Conservation (phyloP, 1,284 basidiomycete genomes). For the Cutaneotrichosporon cyanovorans region DNA sequence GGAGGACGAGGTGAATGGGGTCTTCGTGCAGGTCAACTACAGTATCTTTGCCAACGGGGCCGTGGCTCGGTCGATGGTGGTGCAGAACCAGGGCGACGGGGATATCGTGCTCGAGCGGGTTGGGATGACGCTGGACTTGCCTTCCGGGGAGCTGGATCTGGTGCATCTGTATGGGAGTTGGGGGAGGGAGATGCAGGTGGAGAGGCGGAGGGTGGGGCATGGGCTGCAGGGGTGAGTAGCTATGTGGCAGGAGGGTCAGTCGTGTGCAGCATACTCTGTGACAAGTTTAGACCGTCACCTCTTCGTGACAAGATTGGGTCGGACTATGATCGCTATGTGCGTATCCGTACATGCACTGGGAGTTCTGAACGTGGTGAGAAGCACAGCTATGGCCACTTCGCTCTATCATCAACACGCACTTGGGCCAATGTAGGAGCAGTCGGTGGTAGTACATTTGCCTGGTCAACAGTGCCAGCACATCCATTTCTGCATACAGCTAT, state of each 20-base stretch:
- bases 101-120: slow-evolving; percentile 17
- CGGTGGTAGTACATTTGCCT: too few relatives aligned
- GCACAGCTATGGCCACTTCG: too few relatives aligned
- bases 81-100: slow-evolving; percentile 14
- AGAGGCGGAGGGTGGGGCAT: slow-evolving; percentile 14
- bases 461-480: too few relatives aligned
- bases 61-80: slow-evolving; percentile 11
- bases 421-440: too few relatives aligned
- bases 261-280: too few relatives aligned
- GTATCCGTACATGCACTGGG: too few relatives aligned
- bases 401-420: not conserved
- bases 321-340: too few relatives aligned
- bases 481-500: not conserved
- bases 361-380: too few relatives aligned
- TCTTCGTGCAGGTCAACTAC: slow-evolving; percentile 20
- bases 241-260: not conserved
- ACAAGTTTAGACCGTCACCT: too few relatives aligned
- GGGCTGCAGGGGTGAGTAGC: slow-evolving; percentile 26
- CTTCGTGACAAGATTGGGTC: too few relatives aligned
- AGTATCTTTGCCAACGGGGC: slow-evolving; percentile 19
- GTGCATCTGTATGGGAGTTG: slow-evolving; percentile 26
- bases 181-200: slow-evolving; percentile 18
- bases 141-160: slow-evolving; percentile 19
- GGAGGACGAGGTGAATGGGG: slow-evolving; percentile 7
- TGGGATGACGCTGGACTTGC: slow-evolving; percentile 21